Evolutionary conservation across 306 rosid genomes (phyloP).

Genomic region (Citrullus colocynthis): DNA sequence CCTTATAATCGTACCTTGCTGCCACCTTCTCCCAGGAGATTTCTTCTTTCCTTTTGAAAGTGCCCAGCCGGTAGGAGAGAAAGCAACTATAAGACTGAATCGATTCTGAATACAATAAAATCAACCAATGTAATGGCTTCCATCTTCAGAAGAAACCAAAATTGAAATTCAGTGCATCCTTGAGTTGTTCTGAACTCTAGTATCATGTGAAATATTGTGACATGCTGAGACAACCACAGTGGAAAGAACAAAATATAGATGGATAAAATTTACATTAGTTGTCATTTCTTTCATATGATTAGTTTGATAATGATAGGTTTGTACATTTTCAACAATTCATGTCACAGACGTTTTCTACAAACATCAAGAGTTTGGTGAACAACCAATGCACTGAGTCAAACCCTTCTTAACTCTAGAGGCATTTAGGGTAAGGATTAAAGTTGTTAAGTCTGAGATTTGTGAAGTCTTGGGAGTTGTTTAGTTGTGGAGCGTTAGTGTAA

Average conservation of each 20-base stretch:
- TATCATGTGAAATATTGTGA: background rate
- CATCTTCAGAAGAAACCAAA: background rate
- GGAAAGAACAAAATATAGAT: background rate
- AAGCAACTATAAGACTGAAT: conserved; percentile 77
- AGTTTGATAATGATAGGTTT: background rate
- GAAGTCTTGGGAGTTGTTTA: too few relatives aligned
- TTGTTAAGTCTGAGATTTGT: too few relatives aligned
- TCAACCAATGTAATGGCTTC: background rate
- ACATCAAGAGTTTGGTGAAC: background rate
- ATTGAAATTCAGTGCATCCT: background rate
- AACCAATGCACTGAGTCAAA: background rate
- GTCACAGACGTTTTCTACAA: background rate
- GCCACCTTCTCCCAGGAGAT: conserved; percentile 83
- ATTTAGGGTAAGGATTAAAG: too few relatives aligned
- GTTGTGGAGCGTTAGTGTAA: too few relatives aligned
- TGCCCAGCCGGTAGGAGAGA: conserved; percentile 96
- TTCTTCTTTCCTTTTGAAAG: conserved; percentile 87
- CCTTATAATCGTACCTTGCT: conserved; percentile 93
- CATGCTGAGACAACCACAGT: background rate
- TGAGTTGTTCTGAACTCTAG: background rate
- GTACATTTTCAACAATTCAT: background rate
- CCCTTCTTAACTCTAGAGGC: too few relatives aligned
- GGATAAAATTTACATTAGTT: background rate
- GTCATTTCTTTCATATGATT: background rate
- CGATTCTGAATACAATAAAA: conserved; percentile 31